Percentiles rank a stretch among this genome's conserved stretches.
phyloP scores from a whole-genome alignment of 2,329 filamentous ascomycete species.

The Trichoderma oligosporum region DNA sequence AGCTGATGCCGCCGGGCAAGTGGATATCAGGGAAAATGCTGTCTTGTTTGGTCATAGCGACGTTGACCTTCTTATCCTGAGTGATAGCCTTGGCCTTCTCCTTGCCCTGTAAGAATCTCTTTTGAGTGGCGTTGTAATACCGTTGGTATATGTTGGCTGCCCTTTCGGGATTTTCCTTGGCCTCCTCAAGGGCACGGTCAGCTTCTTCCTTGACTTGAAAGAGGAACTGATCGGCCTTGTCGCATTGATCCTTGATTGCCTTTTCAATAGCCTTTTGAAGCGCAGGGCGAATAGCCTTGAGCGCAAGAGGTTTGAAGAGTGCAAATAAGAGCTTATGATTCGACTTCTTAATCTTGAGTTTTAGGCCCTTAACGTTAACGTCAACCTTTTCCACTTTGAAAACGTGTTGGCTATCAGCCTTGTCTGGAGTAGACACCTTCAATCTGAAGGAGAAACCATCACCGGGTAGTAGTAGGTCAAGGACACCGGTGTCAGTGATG shows the following conservation, averaged over 20 bases:
- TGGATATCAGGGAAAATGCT: constrained; percentile 84
- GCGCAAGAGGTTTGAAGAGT: constrained; percentile 80
- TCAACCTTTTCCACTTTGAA: constrained; percentile 92
- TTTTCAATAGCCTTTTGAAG: constrained; percentile 87
- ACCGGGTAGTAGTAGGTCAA: constrained; percentile 83
- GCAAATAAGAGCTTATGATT: constrained; percentile 89
- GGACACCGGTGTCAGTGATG: constrained; percentile 80
- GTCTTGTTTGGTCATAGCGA: constrained; percentile 65
- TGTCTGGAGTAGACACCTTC: constrained; percentile 76
- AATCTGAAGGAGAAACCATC: constrained; percentile 89
- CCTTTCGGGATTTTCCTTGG: constrained; percentile 59
- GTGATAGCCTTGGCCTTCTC: constrained; percentile 63
- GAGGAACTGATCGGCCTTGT: constrained; percentile 67
- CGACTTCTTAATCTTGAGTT: constrained; percentile 89
- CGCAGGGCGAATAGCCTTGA: constrained; percentile 78
- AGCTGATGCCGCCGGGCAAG: constrained; percentile 77
- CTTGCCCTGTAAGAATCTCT: constrained; percentile 70
- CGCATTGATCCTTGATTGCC: constrained; percentile 78
- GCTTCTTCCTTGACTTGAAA: constrained; percentile 81
- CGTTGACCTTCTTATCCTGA: constrained; percentile 64
- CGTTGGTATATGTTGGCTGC: constrained; percentile 81
- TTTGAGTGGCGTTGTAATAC: constrained; percentile 73
- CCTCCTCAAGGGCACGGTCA: constrained; percentile 63
- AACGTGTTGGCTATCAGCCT: constrained; percentile 73
- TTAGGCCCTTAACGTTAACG: constrained; percentile 75